These are phyloP conservation scores for Citrullus amarus DNA, from an alignment of 306 rosid species.

Conservation along the genomic window DNA sequence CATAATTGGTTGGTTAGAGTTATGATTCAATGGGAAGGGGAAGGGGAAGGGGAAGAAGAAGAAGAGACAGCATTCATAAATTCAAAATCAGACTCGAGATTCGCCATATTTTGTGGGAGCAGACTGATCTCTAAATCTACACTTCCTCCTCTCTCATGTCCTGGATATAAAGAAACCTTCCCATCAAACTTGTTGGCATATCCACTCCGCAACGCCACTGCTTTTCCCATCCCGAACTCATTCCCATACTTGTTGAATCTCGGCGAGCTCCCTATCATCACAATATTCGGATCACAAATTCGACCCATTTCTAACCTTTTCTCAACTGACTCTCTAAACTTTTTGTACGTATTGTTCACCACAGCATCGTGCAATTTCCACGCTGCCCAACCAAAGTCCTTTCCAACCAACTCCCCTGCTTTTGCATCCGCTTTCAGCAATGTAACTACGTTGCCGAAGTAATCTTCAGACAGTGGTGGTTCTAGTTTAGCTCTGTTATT, in stretches of 20 bases:
- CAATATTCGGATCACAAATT: not conserved
- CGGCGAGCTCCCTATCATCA: slow-evolving; percentile 36
- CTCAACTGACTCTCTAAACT: not conserved
- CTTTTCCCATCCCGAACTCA: slow-evolving; percentile 67
- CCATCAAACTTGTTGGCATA: slow-evolving; percentile 38
- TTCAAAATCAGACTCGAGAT: no score
- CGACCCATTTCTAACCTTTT: slow-evolving; percentile 14
- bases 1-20: no score
- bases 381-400: no score
- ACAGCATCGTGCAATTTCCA: slow-evolving; percentile 9
- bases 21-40: no score
- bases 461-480: slow-evolving; percentile 26
- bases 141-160: slow-evolving; percentile 6
- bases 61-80: no score
- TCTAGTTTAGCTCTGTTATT: slow-evolving; percentile 35
- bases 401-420: no score
- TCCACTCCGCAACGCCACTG: slow-evolving; percentile 37
- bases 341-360: slow-evolving; percentile 10
- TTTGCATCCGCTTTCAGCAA: not conserved
- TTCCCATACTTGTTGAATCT: slow-evolving; percentile 14
- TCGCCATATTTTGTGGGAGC: no score
- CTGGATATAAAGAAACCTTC: slow-evolving; percentile 25
- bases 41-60: no score
- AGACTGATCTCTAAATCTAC: no score
- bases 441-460: slow-evolving; percentile 32